Base-by-base conservation (phyloP, 2,329 filamentous ascomycete species). In the Fusarium miscanthi region DNA sequence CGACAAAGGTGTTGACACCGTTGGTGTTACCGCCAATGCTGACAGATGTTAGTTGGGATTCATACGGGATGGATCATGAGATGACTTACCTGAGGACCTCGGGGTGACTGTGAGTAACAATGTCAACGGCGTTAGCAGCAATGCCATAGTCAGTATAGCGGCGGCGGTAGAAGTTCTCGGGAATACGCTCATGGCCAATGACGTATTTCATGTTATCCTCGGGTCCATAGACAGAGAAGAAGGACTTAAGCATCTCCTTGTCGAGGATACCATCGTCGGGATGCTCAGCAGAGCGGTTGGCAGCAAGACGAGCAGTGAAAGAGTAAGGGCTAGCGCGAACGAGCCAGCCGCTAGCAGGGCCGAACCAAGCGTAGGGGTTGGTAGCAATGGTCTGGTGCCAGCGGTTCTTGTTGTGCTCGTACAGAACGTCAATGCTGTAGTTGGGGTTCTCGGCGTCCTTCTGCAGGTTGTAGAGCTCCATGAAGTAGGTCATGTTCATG, bases 321-420 rank as follows among this genome's bases (percentile, higher is more conserved):
- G 83, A 74, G 67, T 83, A 86, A 5, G 84, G 86, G 17, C 86
- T 85, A 52, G 87, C 86, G 1, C 85, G 83, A 11, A 82, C 83
- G 25, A 87, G 75, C 58, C 87, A 80, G 19, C 87, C 87, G 5
- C 84, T 86, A 59, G 85, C 83, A 3, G 86, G 87, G 2, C 86
- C 86, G 57, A 86, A 87, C 78, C 86, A 89, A 76, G 88, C 88
- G 52, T 86, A 81, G 0, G 87, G 86, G 74, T 89, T 89, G 31
- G 82, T 84, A 30, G 79, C 77, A 14, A 87, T 83, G 43, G 82
- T 85, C 72, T 88, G 79, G 19, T 85, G 70, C 74, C 85, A 87
- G 6, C 86, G 83, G 19, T 80, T 70, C 52, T 82, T 81, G 14
- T 84, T 83, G 41, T 85, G 84, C 42, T 82, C 74, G 6, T 78